phyloP scores from a whole-genome alignment of 306 rosid species.

The Gleditsia sinensis region DNA sequence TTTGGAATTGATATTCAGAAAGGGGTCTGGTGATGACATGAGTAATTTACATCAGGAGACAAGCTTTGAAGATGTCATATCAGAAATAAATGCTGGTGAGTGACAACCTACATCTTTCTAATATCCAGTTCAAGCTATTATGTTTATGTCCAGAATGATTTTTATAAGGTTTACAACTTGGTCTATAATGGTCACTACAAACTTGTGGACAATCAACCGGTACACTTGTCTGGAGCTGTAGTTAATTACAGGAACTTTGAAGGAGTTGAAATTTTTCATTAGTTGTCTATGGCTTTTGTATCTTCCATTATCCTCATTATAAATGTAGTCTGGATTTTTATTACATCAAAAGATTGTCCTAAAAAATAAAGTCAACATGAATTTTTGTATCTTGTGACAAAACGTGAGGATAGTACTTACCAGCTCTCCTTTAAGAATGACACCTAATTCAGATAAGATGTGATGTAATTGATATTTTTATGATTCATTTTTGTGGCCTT shows the following conservation, averaged over 20 bases:
- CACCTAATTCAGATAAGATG: neutral
- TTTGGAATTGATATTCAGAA: slow-evolving; percentile 63
- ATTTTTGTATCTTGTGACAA: neutral
- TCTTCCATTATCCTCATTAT: neutral
- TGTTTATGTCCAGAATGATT: neutral
- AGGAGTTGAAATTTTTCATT: neutral
- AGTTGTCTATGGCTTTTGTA: neutral
- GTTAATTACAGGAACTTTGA: neutral
- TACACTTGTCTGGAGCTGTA: neutral
- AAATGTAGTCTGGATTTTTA: neutral
- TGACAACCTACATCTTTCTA: slow-evolving; percentile 24
- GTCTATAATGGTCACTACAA: slow-evolving; percentile 5
- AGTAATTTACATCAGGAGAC: slow-evolving; percentile 44
- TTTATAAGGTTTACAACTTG: neutral
- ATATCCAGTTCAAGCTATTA: neutral
- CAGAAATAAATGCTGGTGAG: slow-evolving; percentile 58
- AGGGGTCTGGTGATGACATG: slow-evolving; percentile 43
- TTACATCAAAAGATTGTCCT: neutral
- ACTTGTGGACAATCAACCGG: slow-evolving; percentile 1
- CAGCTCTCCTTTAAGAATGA: neutral
- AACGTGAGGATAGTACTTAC: neutral
- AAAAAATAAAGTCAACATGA: neutral
- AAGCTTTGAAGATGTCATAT: slow-evolving; percentile 40
- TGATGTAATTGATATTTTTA: slow-evolving; percentile 21
- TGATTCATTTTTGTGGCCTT: slow-evolving; percentile 27